These are phyloP conservation scores for Aspergillus sp. DNA, from an alignment of 2,329 filamentous ascomycete species.

Conservation along the genomic window DNA sequence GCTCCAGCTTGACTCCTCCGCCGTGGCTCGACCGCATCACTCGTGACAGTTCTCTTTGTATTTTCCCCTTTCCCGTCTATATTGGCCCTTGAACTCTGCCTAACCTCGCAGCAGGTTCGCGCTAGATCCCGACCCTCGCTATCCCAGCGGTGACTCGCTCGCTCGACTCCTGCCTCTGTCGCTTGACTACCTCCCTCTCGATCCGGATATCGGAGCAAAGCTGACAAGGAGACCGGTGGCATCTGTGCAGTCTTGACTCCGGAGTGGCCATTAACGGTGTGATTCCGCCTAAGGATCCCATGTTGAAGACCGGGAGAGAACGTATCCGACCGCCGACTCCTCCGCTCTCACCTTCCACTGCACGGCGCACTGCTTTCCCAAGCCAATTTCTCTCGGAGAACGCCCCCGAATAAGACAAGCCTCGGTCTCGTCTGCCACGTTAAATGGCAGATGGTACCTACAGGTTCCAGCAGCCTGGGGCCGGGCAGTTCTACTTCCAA, in stretches of 20 bases:
- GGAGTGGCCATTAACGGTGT: slow-evolving; percentile 13
- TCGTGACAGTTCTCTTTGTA: slow-evolving; percentile 5
- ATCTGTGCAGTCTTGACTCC: slow-evolving; percentile 10
- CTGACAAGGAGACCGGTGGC: slow-evolving; percentile 8
- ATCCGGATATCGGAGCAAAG: slow-evolving; percentile 3
- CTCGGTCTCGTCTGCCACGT: slow-evolving; percentile 39
- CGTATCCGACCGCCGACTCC: slow-evolving; percentile 31
- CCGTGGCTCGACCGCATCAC: slow-evolving; percentile 10
- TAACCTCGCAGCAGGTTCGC: slow-evolving; percentile 9
- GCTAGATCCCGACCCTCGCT: slow-evolving; percentile 9
- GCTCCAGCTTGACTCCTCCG: too few species aligned
- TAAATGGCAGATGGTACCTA: slow-evolving; percentile 49
- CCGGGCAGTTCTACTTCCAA: slow-evolving; percentile 42
- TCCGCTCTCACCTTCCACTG: slow-evolving; percentile 20
- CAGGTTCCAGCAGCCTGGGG: slow-evolving; percentile 46
- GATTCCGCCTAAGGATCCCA: slow-evolving; percentile 32
- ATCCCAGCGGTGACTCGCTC: slow-evolving; percentile 23
- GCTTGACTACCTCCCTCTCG: slow-evolving; percentile 11
- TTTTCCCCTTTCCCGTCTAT: slow-evolving; percentile 5
- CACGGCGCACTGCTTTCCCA: slow-evolving; percentile 14
- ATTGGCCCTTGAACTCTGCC: slow-evolving; percentile 5
- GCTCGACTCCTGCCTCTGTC: slow-evolving; percentile 10
- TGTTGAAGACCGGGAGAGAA: slow-evolving; percentile 43
- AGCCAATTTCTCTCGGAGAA: slow-evolving; percentile 16
- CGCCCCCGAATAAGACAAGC: slow-evolving; percentile 22